Conservation (phyloP, 371 early-diverging fungal species). For the Syncephalastrum contaminatum region DNA sequence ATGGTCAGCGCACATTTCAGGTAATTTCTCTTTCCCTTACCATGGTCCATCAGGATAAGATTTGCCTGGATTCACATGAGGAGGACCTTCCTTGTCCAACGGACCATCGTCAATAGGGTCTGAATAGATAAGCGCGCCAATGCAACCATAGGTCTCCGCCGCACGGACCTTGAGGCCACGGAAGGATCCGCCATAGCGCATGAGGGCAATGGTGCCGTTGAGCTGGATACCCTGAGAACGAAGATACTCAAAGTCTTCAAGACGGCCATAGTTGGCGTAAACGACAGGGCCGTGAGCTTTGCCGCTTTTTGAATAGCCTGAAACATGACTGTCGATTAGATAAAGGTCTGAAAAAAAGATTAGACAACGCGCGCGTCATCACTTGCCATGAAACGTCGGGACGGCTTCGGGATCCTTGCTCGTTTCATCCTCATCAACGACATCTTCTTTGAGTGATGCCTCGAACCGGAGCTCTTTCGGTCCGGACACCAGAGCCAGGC, state of each 20-base stretch:
- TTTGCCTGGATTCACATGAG: constrained; percentile 33
- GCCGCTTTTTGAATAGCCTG: constrained; percentile 58
- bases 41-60: constrained; percentile 71
- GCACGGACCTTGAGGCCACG: constrained; percentile 63
- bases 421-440: constrained; percentile 55
- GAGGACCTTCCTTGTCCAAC: constrained; percentile 26
- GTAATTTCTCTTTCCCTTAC: constrained; percentile 7
- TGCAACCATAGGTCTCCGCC: constrained; percentile 58
- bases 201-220: constrained; percentile 54
- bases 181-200: constrained; percentile 60
- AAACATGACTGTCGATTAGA: background rate
- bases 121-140: constrained; percentile 52
- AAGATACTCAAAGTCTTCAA: constrained; percentile 58
- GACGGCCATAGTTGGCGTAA: constrained; percentile 66
- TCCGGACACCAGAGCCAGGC: constrained; percentile 53
- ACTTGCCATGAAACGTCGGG: constrained; percentile 63
- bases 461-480: constrained; percentile 44
- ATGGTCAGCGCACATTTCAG: background rate
- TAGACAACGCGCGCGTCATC: background rate
- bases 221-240: constrained; percentile 44
- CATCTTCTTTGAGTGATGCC: constrained; percentile 55
- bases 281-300: constrained; percentile 61
- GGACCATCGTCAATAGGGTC: constrained; percentile 30
- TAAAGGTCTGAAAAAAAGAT: background rate
- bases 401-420: constrained; percentile 50